Evolutionary conservation across 2,329 filamentous ascomycete genomes (phyloP).

Genomic region (Claviceps paspali): DNA sequence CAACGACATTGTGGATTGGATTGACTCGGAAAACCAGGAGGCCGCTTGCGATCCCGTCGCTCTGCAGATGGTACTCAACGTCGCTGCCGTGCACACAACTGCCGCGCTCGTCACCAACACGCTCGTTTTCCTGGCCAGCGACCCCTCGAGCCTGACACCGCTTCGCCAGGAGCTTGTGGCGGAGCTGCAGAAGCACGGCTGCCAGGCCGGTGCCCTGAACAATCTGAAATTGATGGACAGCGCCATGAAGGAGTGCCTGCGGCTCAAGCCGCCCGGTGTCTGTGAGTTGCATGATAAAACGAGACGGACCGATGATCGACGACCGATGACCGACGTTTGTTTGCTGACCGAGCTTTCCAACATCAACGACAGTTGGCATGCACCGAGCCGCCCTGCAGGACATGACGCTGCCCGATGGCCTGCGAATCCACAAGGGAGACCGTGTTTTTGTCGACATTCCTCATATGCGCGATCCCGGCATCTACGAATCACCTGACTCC

Average conservation of each 20-base stretch:
- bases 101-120: slow-evolving; percentile 6
- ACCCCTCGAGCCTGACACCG: slow-evolving; percentile 2
- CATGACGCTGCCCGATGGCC: slow-evolving; percentile 3
- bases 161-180: slow-evolving; percentile 3
- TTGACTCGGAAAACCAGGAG: slow-evolving; percentile 6
- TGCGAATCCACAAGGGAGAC: slow-evolving; percentile 4
- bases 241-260: slow-evolving; percentile 6
- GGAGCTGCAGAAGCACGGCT: slow-evolving; percentile 3
- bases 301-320: not conserved
- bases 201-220: slow-evolving; percentile 4
- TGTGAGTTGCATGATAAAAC: too few relatives aligned
- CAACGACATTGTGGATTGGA: slow-evolving; percentile 7
- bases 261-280: slow-evolving; percentile 6
- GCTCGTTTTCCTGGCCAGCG: slow-evolving; percentile 4
- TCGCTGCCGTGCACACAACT: slow-evolving; percentile 6
- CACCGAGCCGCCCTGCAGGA: slow-evolving; percentile 6
- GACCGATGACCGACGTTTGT: not conserved
- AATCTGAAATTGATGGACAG: slow-evolving; percentile 7
- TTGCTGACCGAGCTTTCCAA: not conserved
- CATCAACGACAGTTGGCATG: slow-evolving; percentile 3
- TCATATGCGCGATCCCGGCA: slow-evolving; percentile 5
- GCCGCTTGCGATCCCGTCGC: slow-evolving; percentile 7
- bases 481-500: slow-evolving; percentile 5
- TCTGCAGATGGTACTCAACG: slow-evolving; percentile 7
- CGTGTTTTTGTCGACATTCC: slow-evolving; percentile 7